Percentiles rank a stretch among this genome's conserved stretches.
Conservation (phyloP, 805 yeast genomes). For the Starmerella sirachaensis region DNA sequence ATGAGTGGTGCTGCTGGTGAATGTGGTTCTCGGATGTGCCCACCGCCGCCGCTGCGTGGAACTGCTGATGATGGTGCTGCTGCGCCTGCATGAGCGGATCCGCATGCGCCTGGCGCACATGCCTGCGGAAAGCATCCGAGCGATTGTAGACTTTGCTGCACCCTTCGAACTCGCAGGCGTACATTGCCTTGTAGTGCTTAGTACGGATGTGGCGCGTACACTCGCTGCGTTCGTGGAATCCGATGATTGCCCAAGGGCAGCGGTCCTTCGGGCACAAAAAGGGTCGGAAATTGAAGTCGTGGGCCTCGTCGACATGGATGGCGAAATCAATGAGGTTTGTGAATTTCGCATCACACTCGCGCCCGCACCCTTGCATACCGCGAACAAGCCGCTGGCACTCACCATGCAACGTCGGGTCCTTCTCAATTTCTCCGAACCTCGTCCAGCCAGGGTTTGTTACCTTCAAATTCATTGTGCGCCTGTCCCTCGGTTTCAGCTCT, state of each 20-base stretch:
- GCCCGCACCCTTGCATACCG: slow-evolving; percentile 21
- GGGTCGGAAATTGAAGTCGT: slow-evolving; percentile 17
- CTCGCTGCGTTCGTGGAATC: slow-evolving; percentile 21
- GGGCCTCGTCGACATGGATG: slow-evolving; percentile 14
- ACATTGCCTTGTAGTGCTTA: slow-evolving; percentile 20
- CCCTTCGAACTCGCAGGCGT: slow-evolving; percentile 16
- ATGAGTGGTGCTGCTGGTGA: neutral
- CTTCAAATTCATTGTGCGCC: slow-evolving; percentile 6
- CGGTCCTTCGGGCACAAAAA: slow-evolving; percentile 14
- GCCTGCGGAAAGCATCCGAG: slow-evolving; percentile 19
- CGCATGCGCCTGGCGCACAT: slow-evolving; percentile 18
- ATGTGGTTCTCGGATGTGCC: no score
- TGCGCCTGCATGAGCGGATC: no score
- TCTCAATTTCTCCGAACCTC: slow-evolving; percentile 7
- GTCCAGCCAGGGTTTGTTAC: slow-evolving; percentile 10
- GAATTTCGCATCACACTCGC: slow-evolving; percentile 18
- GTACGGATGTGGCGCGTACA: slow-evolving; percentile 21
- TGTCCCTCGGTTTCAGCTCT: slow-evolving; percentile 15
- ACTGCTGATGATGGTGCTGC: no score
- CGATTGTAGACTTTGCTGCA: slow-evolving; percentile 18
- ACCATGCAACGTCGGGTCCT: slow-evolving; percentile 10
- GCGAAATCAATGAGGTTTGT: slow-evolving; percentile 13
- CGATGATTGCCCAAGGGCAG: slow-evolving; percentile 20
- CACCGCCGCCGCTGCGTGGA: no score
- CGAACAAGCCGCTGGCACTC: slow-evolving; percentile 18